Evolutionary conservation across 2,329 filamentous ascomycete species (phyloP), one percentile per base, ranked within the genome.

Genomic region (Colletotrichum karsti): DNA sequence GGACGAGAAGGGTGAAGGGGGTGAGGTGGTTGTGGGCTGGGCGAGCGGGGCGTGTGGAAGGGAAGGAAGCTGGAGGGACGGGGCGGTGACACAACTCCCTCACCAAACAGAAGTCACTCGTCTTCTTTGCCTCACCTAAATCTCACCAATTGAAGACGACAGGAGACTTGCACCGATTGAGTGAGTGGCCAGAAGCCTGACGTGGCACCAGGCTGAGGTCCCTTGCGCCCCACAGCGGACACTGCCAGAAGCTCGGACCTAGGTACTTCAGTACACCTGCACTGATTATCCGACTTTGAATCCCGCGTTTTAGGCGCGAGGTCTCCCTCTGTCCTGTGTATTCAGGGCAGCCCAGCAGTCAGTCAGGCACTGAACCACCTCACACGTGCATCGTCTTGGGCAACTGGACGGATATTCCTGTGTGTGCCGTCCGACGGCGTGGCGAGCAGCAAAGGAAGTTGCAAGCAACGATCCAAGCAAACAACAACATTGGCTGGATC

Each of bases 191-290:
- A 51, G 41, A n/a, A 66, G 53, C 67, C 58, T 68, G 67, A 69
- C 67, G 67, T 69, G 67, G 67, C 67, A 66, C 55, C 42, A 48
- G 67, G 67, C 63, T 69, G 63, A 69, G 57, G 59, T 69, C 63
- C 54, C 63, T 44, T 67, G 26, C 44, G 59, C 44, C 51, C 63
- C 63, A 67, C 59, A 56, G n/a, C 58, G 63, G 57, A 8, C 58
- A 67, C 58, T 67, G 63, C 30, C 42, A 48, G 41, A 67, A 67
- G 63, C 59, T 63, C 41, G 58, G 63, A 30, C 63, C 41, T 55
- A 4, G n/a, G n/a, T n/a, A n/a, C 28, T 30, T 6, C 28, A 35
- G 5, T 20, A 61, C 22, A 24, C 26, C n/a, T 22, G n/a, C n/a
- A n/a, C n/a, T n/a, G n/a, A n/a, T n/a, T n/a, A n/a, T n/a, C n/a